phyloP scores from a whole-genome alignment of 805 yeast genomes.

The Citeromyces nyonsensis region DNA sequence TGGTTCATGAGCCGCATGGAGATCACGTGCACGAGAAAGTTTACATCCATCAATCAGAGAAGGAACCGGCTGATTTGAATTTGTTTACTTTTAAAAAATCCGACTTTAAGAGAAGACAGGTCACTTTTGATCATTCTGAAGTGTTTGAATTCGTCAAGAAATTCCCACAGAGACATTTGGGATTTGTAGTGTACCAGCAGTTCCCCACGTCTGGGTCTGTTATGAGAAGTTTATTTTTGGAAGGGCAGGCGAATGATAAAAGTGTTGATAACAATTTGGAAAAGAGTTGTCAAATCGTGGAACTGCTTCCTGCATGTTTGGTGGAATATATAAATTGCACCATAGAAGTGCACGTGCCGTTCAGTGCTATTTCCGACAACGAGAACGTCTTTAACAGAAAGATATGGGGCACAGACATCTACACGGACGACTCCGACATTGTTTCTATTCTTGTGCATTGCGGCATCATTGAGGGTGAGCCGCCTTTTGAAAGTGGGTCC shows the following conservation, averaged over 20 bases:
- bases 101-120: neutral
- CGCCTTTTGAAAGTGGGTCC: slow-evolving; percentile 16
- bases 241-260: slow-evolving; percentile 3
- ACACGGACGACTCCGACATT: slow-evolving; percentile 88
- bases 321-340: slow-evolving; percentile 25
- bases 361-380: slow-evolving; percentile 19
- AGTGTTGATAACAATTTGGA: slow-evolving; percentile 7
- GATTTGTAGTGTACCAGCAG: slow-evolving; percentile 41
- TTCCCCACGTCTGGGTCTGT: slow-evolving; percentile 30
- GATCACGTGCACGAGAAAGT: slow-evolving; percentile 13
- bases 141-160: slow-evolving; percentile 21
- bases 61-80: no score
- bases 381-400: slow-evolving; percentile 30
- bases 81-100: no score
- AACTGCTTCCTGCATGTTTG: slow-evolving; percentile 13
- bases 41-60: neutral
- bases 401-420: slow-evolving; percentile 86
- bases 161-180: slow-evolving; percentile 27
- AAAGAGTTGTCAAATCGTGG: slow-evolving; percentile 15
- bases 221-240: slow-evolving; percentile 5
- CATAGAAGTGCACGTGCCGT: slow-evolving; percentile 42
- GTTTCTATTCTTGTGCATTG: slow-evolving; percentile 60
- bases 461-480: slow-evolving; percentile 37
- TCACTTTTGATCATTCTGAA: slow-evolving; percentile 18
- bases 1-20: slow-evolving; percentile 14